Evolutionary conservation across 208 protist genomes (phyloP).

Genomic region (Wallacemonas sp.): DNA sequence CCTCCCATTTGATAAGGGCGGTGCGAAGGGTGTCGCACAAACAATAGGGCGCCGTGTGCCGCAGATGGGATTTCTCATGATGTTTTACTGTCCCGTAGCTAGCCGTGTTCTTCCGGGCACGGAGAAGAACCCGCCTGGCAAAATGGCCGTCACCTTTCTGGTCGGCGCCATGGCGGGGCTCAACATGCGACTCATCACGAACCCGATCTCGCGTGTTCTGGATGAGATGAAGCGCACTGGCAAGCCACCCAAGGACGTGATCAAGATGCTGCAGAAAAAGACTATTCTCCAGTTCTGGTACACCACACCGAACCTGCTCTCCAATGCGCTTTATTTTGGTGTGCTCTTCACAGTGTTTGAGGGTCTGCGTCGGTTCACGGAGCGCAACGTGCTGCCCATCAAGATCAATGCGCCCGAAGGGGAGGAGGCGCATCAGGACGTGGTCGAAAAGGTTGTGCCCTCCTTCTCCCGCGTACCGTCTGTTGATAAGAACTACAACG

Average conservation of each 20-base stretch:
- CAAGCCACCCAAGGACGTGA: slow-evolving; percentile 43
- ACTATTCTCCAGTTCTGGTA: slow-evolving; percentile 91
- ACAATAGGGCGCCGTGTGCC: slow-evolving; percentile 68
- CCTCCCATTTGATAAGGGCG: slow-evolving; percentile 71
- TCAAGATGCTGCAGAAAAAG: slow-evolving; percentile 69
- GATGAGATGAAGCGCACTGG: slow-evolving; percentile 84
- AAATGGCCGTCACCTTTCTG: slow-evolving; percentile 84
- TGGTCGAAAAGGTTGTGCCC: background rate
- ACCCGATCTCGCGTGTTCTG: slow-evolving; percentile 79
- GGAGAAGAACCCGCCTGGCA: slow-evolving; percentile 61
- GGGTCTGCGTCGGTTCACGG: slow-evolving; percentile 82
- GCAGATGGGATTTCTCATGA: slow-evolving; percentile 86
- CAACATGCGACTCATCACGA: slow-evolving; percentile 86
- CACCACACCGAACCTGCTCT: slow-evolving; percentile 75
- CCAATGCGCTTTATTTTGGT: slow-evolving; percentile 88
- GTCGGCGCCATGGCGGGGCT: slow-evolving; percentile 72
- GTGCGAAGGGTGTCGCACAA: slow-evolving; percentile 70
- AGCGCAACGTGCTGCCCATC: slow-evolving; percentile 68
- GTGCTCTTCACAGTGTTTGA: slow-evolving; percentile 87
- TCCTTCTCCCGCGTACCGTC: slow-evolving; percentile 11
- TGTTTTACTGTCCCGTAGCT: slow-evolving; percentile 82
- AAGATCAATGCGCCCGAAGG: slow-evolving; percentile 14
- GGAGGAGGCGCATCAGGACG: slow-evolving; percentile 7
- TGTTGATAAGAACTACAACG: slow-evolving; percentile 50
- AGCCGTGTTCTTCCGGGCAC: slow-evolving; percentile 61